phyloP scores from a whole-genome alignment of 257 asterid species.

The Galeopsis tetrahit region DNA sequence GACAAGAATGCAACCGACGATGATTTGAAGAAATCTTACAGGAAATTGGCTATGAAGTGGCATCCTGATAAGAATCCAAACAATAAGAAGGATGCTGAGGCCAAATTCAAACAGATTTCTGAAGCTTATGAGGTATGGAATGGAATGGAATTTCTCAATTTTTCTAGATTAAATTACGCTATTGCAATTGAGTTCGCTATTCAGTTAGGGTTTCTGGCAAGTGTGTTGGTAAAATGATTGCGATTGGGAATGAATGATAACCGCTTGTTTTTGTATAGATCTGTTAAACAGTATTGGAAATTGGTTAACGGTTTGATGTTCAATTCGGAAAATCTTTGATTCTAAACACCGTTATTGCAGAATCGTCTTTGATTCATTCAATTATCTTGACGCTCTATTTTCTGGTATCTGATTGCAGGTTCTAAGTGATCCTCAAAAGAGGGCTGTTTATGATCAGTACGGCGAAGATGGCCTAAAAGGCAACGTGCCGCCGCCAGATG shows the following conservation, averaged over 20 bases:
- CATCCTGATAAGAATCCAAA: constrained; percentile 88
- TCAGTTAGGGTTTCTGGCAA: not conserved
- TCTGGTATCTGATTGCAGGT: constrained; percentile 48
- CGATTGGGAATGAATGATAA: constrained; percentile 9
- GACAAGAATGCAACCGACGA: constrained; percentile 75
- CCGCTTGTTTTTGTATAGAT: constrained; percentile 8
- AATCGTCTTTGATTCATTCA: not conserved
- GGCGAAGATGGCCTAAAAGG: constrained; percentile 97
- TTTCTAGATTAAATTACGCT: not conserved
- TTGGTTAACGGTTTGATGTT: not conserved
- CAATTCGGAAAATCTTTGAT: not conserved
- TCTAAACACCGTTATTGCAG: no score
- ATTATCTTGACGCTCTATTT: not conserved
- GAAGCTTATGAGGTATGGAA: constrained; percentile 79
- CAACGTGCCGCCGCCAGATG: constrained; percentile 75
- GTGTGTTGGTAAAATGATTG: not conserved
- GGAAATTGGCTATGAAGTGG: constrained; percentile 91
- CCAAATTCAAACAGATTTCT: constrained; percentile 81
- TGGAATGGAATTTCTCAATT: no score
- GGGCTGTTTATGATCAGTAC: constrained; percentile 80
- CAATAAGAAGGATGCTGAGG: constrained; percentile 85
- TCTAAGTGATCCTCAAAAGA: constrained; percentile 80
- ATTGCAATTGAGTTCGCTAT: not conserved
- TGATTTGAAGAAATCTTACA: constrained; percentile 81
- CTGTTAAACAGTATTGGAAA: not conserved